These are phyloP conservation scores for Albatrellus sp. DNA, from an alignment of 1,284 basidiomycete genomes.

Conservation along the genomic window DNA sequence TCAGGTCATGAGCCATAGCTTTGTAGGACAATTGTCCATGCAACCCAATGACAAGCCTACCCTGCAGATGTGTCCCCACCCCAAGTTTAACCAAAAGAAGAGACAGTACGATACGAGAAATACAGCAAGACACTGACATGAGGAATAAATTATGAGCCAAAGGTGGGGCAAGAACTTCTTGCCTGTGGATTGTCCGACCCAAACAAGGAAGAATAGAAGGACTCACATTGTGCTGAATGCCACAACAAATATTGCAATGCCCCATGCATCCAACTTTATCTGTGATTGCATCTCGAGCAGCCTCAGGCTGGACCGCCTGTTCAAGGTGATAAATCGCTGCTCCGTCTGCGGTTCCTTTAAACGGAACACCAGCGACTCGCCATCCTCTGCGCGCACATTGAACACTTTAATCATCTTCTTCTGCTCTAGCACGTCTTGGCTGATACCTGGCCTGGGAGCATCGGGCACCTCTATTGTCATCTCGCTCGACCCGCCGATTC, in stretches of 20 bases:
- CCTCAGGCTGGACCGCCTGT: conserved; percentile 41
- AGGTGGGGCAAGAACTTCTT: conserved; percentile 19
- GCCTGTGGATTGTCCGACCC: conserved; percentile 1
- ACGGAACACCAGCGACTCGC: conserved; percentile 34
- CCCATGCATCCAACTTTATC: conserved; percentile 65
- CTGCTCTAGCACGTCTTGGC: conserved; percentile 61
- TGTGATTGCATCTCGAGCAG: conserved; percentile 38
- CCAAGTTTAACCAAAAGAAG: neutral
- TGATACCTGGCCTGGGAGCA: conserved; percentile 48
- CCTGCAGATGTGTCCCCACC: too few relatives aligned
- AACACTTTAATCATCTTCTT: conserved; percentile 53
- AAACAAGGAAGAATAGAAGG: neutral
- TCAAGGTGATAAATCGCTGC: conserved; percentile 50
- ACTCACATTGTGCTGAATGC: conserved; percentile 50
- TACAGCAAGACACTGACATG: neutral
- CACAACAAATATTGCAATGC: conserved; percentile 62
- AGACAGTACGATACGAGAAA: neutral
- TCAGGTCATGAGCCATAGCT: too few relatives aligned
- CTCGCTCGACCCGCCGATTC: conserved; percentile 46
- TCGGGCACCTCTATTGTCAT: conserved; percentile 47
- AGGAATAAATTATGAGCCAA: conserved; percentile 4
- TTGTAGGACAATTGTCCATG: too few relatives aligned
- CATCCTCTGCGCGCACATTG: conserved; percentile 50
- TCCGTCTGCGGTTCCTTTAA: conserved; percentile 40
- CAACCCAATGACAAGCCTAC: too few relatives aligned